These are phyloP conservation scores for Casuarina glauca DNA, from an alignment of 306 rosid species.

Conservation along the genomic window DNA sequence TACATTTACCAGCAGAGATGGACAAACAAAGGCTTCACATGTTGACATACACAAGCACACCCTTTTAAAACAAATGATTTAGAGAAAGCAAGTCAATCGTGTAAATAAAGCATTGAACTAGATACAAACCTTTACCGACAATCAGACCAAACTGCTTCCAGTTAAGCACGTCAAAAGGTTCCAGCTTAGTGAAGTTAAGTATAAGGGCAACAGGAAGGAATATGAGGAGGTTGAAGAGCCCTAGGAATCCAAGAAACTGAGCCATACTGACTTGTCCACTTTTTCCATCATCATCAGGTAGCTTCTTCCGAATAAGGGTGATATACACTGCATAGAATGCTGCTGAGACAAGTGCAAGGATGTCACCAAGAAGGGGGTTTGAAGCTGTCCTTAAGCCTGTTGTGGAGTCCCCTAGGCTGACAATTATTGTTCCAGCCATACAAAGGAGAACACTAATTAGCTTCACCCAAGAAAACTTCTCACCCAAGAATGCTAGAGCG, in stretches of 20 bases:
- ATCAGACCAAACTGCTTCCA: constrained; percentile 82
- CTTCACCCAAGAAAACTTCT: constrained; percentile 88
- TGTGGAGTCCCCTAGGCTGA: constrained; percentile 85
- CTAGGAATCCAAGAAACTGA: constrained; percentile 87
- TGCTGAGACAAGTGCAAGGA: constrained; percentile 76
- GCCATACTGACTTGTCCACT: constrained; percentile 90
- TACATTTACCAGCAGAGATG: background rate
- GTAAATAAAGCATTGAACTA: background rate
- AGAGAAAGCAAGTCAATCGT: constrained; percentile 1
- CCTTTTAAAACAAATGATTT: background rate
- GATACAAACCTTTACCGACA: constrained; percentile 82
- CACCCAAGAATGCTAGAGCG: constrained; percentile 84
- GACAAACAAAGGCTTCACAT: background rate
- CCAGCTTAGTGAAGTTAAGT: constrained; percentile 58
- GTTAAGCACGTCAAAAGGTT: constrained; percentile 63
- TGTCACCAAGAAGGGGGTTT: constrained; percentile 88
- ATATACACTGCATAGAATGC: constrained; percentile 82
- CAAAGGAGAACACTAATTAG: constrained; percentile 88
- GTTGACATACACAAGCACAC: background rate
- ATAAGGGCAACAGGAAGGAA: constrained; percentile 77
- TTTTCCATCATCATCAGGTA: constrained; percentile 76
- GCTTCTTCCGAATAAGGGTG: constrained; percentile 85
- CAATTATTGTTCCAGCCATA: constrained; percentile 92
- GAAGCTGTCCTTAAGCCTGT: constrained; percentile 52
- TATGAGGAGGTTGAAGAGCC: constrained; percentile 72